A percentile compares a stretch with the other conserved stretches of the same genome.
phyloP scores from a whole-genome alignment of 768 basidiomycete species.

The Russula abietina region DNA sequence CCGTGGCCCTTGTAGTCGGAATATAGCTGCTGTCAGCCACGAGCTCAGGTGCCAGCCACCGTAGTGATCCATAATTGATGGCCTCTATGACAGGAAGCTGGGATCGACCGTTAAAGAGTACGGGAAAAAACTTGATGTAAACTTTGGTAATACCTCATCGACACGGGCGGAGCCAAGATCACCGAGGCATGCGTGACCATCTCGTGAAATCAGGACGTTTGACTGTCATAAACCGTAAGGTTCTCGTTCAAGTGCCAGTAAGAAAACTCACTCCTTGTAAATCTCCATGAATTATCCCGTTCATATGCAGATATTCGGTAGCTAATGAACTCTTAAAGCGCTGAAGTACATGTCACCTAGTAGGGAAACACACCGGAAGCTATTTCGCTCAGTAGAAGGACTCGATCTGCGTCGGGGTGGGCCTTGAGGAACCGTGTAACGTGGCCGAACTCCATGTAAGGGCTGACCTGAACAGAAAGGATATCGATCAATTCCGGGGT shows the following conservation, averaged over 20 bases:
- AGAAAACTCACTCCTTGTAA: conserved; percentile 15
- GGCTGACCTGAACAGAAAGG: conserved; percentile 7
- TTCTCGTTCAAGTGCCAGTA: neutral
- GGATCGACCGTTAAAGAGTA: neutral
- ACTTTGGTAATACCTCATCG: conserved; percentile 9
- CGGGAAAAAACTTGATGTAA: neutral
- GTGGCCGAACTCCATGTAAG: conserved; percentile 17
- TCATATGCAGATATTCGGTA: conserved; percentile 16
- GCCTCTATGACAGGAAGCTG: conserved; percentile 5
- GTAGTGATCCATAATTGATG: neutral
- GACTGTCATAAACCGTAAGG: conserved; percentile 8
- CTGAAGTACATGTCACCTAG: neutral
- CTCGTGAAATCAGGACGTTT: conserved; percentile 12
- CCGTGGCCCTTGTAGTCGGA: conserved; percentile 33
- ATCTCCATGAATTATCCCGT: conserved; percentile 18
- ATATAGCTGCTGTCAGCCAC: neutral
- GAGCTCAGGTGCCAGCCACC: conserved; percentile 24
- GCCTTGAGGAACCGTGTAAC: conserved; percentile 8
- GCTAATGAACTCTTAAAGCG: conserved; percentile 4
- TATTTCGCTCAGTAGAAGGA: conserved; percentile 11
- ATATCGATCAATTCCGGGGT: neutral
- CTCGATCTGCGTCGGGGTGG: conserved; percentile 7
- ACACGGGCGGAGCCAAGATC: conserved; percentile 18
- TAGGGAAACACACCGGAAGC: conserved; percentile 9
- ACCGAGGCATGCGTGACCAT: conserved; percentile 8